Percentiles rank a stretch among this genome's conserved stretches.
These are phyloP conservation scores for Rhytidhysteron rufulum DNA, from an alignment of 2,329 filamentous ascomycete species.

Conservation along the genomic window DNA sequence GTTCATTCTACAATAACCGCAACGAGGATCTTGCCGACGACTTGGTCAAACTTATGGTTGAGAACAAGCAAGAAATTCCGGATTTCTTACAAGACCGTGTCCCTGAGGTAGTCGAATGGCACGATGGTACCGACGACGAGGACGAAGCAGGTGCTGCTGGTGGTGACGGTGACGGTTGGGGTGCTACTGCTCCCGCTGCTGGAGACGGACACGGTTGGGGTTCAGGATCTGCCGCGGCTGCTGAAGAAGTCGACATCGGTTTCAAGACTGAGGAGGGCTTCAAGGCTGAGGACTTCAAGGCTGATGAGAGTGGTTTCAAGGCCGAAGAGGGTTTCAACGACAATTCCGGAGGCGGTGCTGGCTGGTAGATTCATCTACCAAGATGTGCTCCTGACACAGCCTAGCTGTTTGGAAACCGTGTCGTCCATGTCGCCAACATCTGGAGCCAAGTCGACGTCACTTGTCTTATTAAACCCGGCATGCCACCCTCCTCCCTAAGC, in stretches of 20 bases:
- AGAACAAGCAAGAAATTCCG: slow-evolving; percentile 73
- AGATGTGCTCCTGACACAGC: background rate
- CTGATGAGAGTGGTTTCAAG: slow-evolving; percentile 1
- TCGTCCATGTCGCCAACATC: too few species aligned
- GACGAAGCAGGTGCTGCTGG: slow-evolving; percentile 14
- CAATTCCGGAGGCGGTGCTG: background rate
- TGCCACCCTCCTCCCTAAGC: too few species aligned
- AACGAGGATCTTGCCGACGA: slow-evolving; percentile 70
- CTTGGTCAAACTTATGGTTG: slow-evolving; percentile 76
- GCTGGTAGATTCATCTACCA: background rate
- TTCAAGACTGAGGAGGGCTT: background rate
- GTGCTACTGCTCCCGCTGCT: slow-evolving; percentile 1
- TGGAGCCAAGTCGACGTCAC: too few species aligned
- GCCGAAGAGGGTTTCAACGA: background rate
- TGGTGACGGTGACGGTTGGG: background rate
- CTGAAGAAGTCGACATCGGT: background rate
- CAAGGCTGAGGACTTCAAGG: background rate
- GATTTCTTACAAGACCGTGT: slow-evolving; percentile 70
- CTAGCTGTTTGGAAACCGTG: too few species aligned
- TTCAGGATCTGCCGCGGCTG: background rate
- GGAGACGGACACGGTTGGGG: background rate
- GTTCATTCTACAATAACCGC: slow-evolving; percentile 79
- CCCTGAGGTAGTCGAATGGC: slow-evolving; percentile 45
- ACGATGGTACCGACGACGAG: slow-evolving; percentile 48
- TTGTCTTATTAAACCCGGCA: too few species aligned